Evolutionary conservation across 306 rosid genomes (phyloP).

Genomic region (Trichosanthes truncata): DNA sequence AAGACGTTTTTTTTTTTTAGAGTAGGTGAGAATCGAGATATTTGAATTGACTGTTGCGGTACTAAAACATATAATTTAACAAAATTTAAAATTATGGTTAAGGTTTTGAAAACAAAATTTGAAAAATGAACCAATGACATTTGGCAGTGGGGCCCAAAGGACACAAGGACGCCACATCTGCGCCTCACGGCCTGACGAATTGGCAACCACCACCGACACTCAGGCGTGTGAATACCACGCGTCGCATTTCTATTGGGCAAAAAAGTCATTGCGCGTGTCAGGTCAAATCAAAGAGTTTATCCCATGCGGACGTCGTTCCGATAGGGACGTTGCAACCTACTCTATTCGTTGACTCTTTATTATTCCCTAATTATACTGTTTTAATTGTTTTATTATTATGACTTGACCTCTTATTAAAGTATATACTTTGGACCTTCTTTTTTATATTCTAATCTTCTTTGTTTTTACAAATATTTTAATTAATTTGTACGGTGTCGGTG

Average conservation of each 20-base stretch:
- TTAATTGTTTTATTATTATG: neutral
- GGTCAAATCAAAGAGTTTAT: slow-evolving; percentile 1
- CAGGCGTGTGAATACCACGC: neutral
- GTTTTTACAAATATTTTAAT: neutral
- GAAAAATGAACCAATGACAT: neutral
- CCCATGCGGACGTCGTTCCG: neutral
- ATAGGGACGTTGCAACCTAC: slow-evolving; percentile 10
- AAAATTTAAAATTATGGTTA: neutral
- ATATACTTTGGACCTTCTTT: neutral
- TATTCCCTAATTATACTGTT: neutral
- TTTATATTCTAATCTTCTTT: neutral
- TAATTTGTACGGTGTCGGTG: slow-evolving; percentile 3
- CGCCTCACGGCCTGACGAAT: neutral
- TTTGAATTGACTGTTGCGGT: no score
- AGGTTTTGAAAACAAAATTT: neutral
- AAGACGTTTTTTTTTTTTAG: no score
- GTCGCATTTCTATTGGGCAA: neutral
- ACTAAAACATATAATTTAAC: no score
- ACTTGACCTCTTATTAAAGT: neutral
- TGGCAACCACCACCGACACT: slow-evolving; percentile 12
- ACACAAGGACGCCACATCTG: neutral
- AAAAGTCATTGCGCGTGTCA: neutral
- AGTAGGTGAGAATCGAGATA: no score
- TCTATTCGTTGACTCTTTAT: neutral
- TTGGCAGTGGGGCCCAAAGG: neutral